Conservation (phyloP, 345 rosid genomes). For the Citrus inodora region DNA sequence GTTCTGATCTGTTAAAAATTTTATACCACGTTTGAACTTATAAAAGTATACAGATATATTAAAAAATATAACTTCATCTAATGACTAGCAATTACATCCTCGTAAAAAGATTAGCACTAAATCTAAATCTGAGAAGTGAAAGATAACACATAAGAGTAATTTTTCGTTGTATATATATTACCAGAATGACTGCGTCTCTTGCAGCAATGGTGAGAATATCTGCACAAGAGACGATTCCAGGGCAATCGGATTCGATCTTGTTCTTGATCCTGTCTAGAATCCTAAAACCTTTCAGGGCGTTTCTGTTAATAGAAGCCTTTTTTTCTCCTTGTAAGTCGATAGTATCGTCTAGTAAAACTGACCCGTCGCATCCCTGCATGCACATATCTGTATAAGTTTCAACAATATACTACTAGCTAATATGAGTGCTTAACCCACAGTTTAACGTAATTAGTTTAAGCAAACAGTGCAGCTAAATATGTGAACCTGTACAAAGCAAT, state of each 20-base stretch:
- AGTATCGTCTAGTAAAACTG: constrained; percentile 82
- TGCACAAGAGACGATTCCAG: constrained; percentile 87
- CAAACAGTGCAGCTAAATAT: background rate
- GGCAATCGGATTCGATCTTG: constrained; percentile 87
- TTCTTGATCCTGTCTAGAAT: constrained; percentile 79
- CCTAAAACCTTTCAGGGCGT: constrained; percentile 59
- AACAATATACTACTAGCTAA: no score
- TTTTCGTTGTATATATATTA: constrained; percentile 14
- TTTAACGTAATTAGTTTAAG: background rate
- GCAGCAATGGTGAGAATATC: constrained; percentile 89
- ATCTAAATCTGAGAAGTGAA: no score
- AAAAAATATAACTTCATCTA: no score
- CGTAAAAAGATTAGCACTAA: no score
- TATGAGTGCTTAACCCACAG: no score
- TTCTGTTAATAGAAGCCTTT: constrained; percentile 50
- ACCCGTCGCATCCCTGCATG: constrained; percentile 85
- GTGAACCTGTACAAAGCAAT: constrained; percentile 83
- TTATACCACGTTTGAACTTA: no score
- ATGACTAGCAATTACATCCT: no score
- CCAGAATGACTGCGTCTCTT: constrained; percentile 84
- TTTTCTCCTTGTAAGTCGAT: constrained; percentile 65
- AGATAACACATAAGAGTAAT: no score
- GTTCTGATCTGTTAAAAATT: no score
- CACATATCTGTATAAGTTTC: no score
- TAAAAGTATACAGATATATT: no score